Conservation (phyloP, 768 basidiomycete genomes). For the Tephrocybe sp. region DNA sequence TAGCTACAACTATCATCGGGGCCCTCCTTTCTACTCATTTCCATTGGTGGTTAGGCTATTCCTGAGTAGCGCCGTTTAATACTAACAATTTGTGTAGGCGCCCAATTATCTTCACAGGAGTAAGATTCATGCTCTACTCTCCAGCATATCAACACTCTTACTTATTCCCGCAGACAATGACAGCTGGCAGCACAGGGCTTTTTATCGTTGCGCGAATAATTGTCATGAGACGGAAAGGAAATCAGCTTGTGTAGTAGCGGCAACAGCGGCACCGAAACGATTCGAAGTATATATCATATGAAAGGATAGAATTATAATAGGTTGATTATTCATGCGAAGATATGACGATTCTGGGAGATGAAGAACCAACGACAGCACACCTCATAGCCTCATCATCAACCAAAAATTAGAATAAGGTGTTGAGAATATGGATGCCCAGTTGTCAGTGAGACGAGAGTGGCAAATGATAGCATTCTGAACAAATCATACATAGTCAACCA, state of each 20-base stretch:
- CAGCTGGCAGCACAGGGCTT: not conserved
- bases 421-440: too few species aligned
- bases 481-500: slow-evolving; percentile 12
- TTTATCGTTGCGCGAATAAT: slow-evolving; percentile 6
- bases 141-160: not conserved
- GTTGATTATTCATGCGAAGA: too few species aligned
- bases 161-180: not conserved
- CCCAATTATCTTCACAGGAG: slow-evolving; percentile 14
- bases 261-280: too few species aligned
- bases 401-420: too few species aligned
- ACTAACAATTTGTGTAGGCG: slow-evolving; percentile 10
- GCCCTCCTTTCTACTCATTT: slow-evolving; percentile 40
- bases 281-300: too few species aligned
- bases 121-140: not conserved
- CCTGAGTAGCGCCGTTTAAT: not conserved
- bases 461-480: too few species aligned
- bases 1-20: slow-evolving; percentile 50
- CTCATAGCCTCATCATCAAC: too few species aligned
- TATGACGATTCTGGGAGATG: too few species aligned
- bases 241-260: slow-evolving; percentile 11
- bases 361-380: too few species aligned
- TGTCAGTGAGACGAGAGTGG: too few species aligned
- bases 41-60: slow-evolving; percentile 14
- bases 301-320: too few species aligned
- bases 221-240: slow-evolving; percentile 9